Conservation (phyloP, 345 rosid genomes). For the Gossypium stocksii region DNA sequence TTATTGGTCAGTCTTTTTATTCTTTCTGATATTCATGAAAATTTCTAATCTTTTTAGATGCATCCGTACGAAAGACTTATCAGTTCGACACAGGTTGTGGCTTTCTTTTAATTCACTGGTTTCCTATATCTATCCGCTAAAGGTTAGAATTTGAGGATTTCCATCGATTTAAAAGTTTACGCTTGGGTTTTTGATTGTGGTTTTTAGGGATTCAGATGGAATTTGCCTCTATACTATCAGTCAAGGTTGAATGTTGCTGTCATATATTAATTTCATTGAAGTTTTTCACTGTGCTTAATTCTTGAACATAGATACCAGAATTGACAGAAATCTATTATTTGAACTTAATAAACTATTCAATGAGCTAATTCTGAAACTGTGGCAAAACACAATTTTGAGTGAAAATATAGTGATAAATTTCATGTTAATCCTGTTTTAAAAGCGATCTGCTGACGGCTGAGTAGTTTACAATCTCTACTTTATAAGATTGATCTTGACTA, state of each 20-base stretch:
- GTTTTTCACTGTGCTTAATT: too few species aligned
- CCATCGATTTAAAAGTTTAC: neutral
- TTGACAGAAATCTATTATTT: too few species aligned
- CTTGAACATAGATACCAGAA: too few species aligned
- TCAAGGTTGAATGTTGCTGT: neutral
- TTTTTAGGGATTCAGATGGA: neutral
- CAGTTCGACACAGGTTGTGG: neutral
- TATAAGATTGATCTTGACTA: neutral
- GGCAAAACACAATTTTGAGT: too few species aligned
- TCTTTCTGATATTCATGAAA: neutral
- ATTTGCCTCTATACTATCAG: neutral
- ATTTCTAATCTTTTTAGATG: neutral
- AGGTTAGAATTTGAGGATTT: neutral
- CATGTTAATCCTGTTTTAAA: too few species aligned
- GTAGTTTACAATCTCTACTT: neutral
- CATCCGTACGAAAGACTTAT: neutral
- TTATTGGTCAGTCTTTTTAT: constrained; percentile 4
- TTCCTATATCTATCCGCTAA: neutral
- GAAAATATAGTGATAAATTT: too few species aligned
- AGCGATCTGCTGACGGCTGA: neutral
- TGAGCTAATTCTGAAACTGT: too few species aligned
- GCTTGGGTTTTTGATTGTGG: neutral
- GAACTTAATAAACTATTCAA: too few species aligned
- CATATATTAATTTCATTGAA: too few species aligned
- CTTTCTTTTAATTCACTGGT: neutral